Percentiles rank a stretch among this genome's conserved stretches.
These are phyloP conservation scores for Multifurca ochricompacta DNA, from an alignment of 768 basidiomycete species.

Conservation along the genomic window DNA sequence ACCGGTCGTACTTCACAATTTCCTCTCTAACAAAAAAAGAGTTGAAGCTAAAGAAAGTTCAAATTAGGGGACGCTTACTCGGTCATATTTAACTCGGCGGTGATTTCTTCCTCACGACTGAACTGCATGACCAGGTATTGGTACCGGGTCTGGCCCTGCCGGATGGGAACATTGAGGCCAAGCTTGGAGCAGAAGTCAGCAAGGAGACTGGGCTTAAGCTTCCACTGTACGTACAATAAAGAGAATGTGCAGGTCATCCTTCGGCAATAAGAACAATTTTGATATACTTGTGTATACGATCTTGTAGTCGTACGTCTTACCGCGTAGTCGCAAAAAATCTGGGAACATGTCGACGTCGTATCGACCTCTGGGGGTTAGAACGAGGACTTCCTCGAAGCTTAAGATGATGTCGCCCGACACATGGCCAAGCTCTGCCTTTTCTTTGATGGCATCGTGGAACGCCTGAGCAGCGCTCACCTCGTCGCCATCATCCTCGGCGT, in stretches of 20 bases:
- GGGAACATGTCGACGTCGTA: slow-evolving; percentile 98
- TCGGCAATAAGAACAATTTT: slow-evolving; percentile 85
- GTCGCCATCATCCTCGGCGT: slow-evolving; percentile 63
- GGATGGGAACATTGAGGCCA: slow-evolving; percentile 85
- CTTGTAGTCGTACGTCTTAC: slow-evolving; percentile 99
- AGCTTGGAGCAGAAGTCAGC: slow-evolving; percentile 40
- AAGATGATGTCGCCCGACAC: slow-evolving; percentile 87
- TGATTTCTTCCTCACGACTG: slow-evolving; percentile 93
- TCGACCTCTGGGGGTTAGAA: slow-evolving; percentile 91
- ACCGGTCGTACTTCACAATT: slow-evolving; percentile 65
- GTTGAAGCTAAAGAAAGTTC: slow-evolving; percentile 1
- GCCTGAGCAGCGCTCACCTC: slow-evolving; percentile 90
- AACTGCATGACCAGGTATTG: slow-evolving; percentile 99
- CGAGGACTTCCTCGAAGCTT: slow-evolving; percentile 91
- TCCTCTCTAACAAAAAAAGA: slow-evolving; percentile 48
- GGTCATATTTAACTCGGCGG: slow-evolving; percentile 85
- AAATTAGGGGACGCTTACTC: slow-evolving; percentile 50
- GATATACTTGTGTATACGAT: slow-evolving; percentile 86
- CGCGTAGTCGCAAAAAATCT: slow-evolving; percentile 89
- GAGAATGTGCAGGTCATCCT: slow-evolving; percentile 92
- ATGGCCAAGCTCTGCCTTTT: slow-evolving; percentile 90
- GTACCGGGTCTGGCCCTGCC: slow-evolving; percentile 97
- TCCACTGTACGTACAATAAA: slow-evolving; percentile 64
- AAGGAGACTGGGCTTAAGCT: background rate
- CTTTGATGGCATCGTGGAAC: slow-evolving; percentile 94